phyloP scores from a whole-genome alignment of 2,329 filamentous ascomycete species.

The Pseudocercospora fuligena region DNA sequence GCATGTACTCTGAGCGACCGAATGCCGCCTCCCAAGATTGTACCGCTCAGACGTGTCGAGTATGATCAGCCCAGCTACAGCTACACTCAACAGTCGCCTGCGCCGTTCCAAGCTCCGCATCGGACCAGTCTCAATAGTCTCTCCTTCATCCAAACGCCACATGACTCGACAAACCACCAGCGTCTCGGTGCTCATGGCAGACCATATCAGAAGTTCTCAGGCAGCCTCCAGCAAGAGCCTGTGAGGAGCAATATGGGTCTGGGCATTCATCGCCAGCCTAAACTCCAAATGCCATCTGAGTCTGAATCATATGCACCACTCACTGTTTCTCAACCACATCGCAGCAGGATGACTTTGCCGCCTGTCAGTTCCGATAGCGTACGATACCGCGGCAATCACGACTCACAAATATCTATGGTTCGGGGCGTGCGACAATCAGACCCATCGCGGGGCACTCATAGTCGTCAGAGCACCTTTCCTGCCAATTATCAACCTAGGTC shows the following conservation, averaged over 20 bases:
- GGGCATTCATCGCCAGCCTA: background rate
- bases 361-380: slow-evolving; percentile 14
- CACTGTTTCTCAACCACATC: slow-evolving; percentile 10
- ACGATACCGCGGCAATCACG: slow-evolving; percentile 7
- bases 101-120: background rate
- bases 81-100: background rate
- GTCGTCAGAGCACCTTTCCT: slow-evolving; percentile 6
- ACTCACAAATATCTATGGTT: slow-evolving; percentile 31
- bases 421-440: slow-evolving; percentile 34
- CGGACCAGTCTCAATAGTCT: background rate
- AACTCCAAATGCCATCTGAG: slow-evolving; percentile 3
- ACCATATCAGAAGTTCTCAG: background rate
- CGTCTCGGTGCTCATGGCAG: background rate
- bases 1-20: background rate
- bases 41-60: background rate
- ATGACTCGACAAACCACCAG: background rate
- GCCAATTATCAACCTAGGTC: slow-evolving; percentile 17
- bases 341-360: slow-evolving; percentile 28
- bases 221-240: background rate
- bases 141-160: background rate
- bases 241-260: background rate
- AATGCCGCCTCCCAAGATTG: background rate
- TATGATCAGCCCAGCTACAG: background rate
- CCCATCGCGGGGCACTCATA: slow-evolving; percentile 19
- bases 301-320: background rate